Base-by-base conservation (phyloP, 2,329 filamentous ascomycete species). In the Colletotrichum chrysophilum region DNA sequence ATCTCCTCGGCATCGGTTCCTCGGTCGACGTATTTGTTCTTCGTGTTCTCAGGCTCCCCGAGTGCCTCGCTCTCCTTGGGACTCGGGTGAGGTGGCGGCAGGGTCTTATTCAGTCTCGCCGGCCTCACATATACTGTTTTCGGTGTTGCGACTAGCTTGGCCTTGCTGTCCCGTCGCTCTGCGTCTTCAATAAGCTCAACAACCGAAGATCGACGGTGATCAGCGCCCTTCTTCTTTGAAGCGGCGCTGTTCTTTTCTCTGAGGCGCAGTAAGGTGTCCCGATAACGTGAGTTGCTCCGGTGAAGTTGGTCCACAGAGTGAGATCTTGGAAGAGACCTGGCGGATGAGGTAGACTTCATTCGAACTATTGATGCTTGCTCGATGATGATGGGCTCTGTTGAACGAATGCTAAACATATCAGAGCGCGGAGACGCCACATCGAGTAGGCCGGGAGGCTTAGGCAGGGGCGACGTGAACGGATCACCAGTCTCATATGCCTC, bases 291-390 rank as follows among this genome's bases (percentile, higher is more conserved):
- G 30, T 78, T 80, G 56, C 74, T 70, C 48, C 81, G 77, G 65
- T 81, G 83, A 24, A 82, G 81, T 64, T 84, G 80, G 61, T 86
- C 86, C 4, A 87, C 79, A 12, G 86, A 88, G 62, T 81, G 84
- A 38, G 83, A 81, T 73, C 84, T 80, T 26, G 80, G 79, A 10
- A 85, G 65, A 8, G 79, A 79, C 6, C 77, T 77, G 18, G 73
- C 78, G 5, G 78, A 77, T 14, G 79, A 76, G 4, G 83, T 80
- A 5, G 79, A 78, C 13, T 81, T 79, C 79, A 86, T 80, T 48
- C 86, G 83, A 10, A 87, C 72, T 14, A 87, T 71, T 3, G 85
- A 83, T 7, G 86, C 85, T 70, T 87, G 83, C 5, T 85, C 86
- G 61, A 84, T 85, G 52, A 85, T 80, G 68, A 86, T 81, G 24